These are phyloP conservation scores for Erucastrum elatum DNA, from an alignment of 345 rosid genomes.

Conservation along the genomic window DNA sequence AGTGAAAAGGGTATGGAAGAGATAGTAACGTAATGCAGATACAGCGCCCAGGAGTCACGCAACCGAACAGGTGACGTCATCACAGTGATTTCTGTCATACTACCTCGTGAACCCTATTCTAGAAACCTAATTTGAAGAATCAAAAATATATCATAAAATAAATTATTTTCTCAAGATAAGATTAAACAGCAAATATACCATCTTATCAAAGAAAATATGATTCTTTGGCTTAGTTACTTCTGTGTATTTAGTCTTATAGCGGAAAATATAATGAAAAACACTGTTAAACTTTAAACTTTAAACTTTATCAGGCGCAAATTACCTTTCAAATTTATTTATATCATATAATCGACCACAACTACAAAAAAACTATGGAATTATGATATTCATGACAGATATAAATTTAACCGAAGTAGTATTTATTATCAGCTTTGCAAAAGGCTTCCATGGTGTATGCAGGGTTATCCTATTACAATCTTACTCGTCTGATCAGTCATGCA, in stretches of 20 bases:
- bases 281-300: neutral
- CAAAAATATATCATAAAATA: neutral
- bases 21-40: constrained; percentile 19
- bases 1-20: constrained; percentile 23
- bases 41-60: constrained; percentile 49
- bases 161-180: neutral
- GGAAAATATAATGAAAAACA: neutral
- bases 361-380: neutral
- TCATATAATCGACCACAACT: neutral
- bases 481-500: neutral
- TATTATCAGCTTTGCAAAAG: neutral
- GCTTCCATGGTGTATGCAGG: neutral
- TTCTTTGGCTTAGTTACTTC: neutral
- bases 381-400: neutral
- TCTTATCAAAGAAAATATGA: neutral
- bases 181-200: neutral
- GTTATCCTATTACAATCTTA: neutral
- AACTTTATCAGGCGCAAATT: neutral
- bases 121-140: neutral
- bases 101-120: constrained; percentile 14
- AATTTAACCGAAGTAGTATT: neutral
- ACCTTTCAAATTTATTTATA: neutral
- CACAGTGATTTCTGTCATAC: constrained; percentile 33
- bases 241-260: neutral
- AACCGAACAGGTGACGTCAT: constrained; percentile 41